Conservation (phyloP, 139 green algal genomes). For the Chlamydomonas schloesseri region DNA sequence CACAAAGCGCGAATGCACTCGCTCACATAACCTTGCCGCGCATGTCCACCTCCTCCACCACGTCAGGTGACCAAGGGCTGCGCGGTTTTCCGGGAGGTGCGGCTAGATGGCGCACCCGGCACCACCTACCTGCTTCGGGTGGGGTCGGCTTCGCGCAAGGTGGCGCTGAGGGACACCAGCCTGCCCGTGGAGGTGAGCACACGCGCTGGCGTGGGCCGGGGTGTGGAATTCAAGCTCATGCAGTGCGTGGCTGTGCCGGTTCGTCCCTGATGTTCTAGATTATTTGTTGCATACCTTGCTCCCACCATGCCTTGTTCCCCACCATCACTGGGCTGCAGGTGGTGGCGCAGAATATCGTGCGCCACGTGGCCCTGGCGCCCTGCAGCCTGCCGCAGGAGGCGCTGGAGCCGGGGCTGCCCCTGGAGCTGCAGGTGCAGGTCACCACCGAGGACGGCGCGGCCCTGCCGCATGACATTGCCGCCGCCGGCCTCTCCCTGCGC, state of each 20-base stretch:
- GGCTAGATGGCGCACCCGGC: constrained; percentile 59
- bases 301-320: neutral
- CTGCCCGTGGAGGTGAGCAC: constrained; percentile 18
- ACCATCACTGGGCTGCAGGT: too few relatives aligned
- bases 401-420: constrained; percentile 17
- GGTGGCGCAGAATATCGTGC: constrained; percentile 32
- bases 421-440: constrained; percentile 44
- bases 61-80: constrained; percentile 56
- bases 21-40: too few relatives aligned
- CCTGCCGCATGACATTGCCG: constrained; percentile 48
- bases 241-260: too few relatives aligned
- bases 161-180: constrained; percentile 45
- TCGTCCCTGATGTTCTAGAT: too few relatives aligned
- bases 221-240: too few relatives aligned
- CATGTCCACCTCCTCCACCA: too few relatives aligned
- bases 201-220: too few relatives aligned
- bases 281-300: too few relatives aligned
- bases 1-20: too few relatives aligned
- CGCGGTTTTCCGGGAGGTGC: constrained; percentile 70
- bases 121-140: constrained; percentile 60
- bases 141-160: constrained; percentile 61
- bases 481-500: constrained; percentile 45
- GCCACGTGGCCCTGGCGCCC: constrained; percentile 40
- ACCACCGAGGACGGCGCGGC: constrained; percentile 64
- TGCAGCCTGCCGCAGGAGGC: constrained; percentile 46